Evolutionary conservation across 148 eudicot species (phyloP).

Genomic region (Heliamphora exappendiculata): DNA sequence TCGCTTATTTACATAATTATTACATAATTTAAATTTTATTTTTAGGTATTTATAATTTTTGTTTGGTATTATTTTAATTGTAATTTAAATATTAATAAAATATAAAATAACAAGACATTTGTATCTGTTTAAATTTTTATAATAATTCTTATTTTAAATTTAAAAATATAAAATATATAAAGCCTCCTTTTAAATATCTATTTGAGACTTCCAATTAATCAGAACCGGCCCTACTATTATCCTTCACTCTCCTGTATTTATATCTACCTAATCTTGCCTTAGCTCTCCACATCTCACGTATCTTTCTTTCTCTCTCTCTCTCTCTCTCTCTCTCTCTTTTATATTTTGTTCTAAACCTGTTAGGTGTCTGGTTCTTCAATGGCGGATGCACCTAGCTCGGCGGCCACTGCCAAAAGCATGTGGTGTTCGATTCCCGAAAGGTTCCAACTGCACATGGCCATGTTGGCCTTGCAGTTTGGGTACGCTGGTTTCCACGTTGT

Average conservation of each 20-base stretch:
- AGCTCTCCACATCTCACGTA: slow-evolving; percentile 17
- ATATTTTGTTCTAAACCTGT: no score
- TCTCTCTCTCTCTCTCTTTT: background rate
- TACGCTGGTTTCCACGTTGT: slow-evolving; percentile 96
- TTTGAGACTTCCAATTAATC: no score
- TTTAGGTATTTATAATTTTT: no score
- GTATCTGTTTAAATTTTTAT: no score
- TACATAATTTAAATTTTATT: no score
- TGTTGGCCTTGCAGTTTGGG: slow-evolving; percentile 86
- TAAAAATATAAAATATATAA: background rate
- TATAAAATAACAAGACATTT: no score
- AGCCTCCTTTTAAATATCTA: background rate
- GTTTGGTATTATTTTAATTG: no score
- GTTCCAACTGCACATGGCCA: slow-evolving; percentile 73
- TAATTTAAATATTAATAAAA: no score
- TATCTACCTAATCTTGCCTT: slow-evolving; percentile 28
- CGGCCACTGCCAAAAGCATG: slow-evolving; percentile 26
- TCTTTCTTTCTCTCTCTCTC: slow-evolving; percentile 1
- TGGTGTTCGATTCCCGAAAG: slow-evolving; percentile 74
- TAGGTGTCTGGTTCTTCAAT: slow-evolving; percentile 18
- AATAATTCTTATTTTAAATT: no score
- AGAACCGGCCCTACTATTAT: no score
- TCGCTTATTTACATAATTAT: no score
- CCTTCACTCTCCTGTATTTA: slow-evolving; percentile 43
- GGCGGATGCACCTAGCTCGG: slow-evolving; percentile 47